Evolutionary conservation across 495 filamentous ascomycete species (phyloP).

Genomic region (Trichoderma erinaceum): DNA sequence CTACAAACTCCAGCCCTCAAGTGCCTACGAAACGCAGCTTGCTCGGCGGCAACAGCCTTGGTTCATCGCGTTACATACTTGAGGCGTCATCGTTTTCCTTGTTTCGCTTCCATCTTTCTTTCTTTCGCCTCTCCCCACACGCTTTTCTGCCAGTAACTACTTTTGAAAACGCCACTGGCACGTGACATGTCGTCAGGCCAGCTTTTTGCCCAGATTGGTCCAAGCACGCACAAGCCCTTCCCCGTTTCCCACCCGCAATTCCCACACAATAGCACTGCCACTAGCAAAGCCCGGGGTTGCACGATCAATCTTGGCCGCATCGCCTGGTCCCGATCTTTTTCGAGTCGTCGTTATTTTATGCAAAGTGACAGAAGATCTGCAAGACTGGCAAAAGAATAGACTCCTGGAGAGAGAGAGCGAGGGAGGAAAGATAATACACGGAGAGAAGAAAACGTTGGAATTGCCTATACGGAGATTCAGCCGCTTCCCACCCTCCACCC

Average conservation of each 20-base stretch:
- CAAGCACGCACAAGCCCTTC: neutral
- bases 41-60: too few relatives aligned
- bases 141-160: neutral
- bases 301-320: neutral
- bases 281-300: neutral
- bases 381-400: too few relatives aligned
- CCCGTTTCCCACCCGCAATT: neutral
- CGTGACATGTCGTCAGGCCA: conserved; percentile 4
- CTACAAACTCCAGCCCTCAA: too few relatives aligned
- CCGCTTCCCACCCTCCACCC: neutral
- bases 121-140: neutral
- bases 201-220: neutral
- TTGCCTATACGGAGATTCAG: neutral
- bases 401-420: too few relatives aligned
- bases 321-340: neutral
- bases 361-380: neutral
- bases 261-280: neutral
- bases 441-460: too few relatives aligned
- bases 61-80: too few relatives aligned
- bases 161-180: conserved; percentile 2
- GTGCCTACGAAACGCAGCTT: too few relatives aligned
- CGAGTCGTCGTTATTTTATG: neutral
- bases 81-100: neutral
- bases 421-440: too few relatives aligned
- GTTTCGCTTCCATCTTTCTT: neutral